Evolutionary conservation across 441 rosid species (phyloP).

Genomic region (Hura crepitans): DNA sequence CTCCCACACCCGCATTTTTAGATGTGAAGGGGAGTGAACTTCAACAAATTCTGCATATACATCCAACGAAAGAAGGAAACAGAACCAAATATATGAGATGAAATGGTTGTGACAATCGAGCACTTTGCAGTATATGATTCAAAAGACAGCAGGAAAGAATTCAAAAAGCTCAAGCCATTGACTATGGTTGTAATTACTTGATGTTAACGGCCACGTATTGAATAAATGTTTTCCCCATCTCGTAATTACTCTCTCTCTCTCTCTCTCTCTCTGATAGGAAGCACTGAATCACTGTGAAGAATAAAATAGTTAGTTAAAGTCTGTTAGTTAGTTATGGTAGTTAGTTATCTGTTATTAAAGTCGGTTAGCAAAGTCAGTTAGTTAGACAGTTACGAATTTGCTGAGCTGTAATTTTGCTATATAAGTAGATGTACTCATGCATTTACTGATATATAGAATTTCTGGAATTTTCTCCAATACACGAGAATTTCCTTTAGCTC

Average conservation of each 20-base stretch:
- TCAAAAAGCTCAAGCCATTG: neutral
- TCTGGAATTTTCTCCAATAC: no score
- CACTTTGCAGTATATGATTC: neutral
- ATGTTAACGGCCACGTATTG: neutral
- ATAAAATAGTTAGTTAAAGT: no score
- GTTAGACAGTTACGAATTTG: no score
- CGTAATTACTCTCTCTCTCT: neutral
- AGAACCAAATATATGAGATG: neutral
- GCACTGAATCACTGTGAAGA: neutral
- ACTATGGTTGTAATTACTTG: neutral
- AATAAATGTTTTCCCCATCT: neutral
- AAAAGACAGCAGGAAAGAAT: neutral
- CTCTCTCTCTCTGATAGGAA: neutral
- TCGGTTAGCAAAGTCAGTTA: no score
- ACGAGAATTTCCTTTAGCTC: no score
- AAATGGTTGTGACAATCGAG: neutral
- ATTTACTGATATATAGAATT: no score
- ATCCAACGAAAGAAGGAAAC: neutral
- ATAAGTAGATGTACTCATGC: no score
- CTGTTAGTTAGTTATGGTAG: no score
- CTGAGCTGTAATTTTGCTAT: no score
- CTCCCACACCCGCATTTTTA: constrained; percentile 98
- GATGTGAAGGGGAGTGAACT: constrained; percentile 65
- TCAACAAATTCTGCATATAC: constrained; percentile 76
- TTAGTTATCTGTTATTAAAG: no score